A percentile compares a stretch with the other conserved stretches of the same genome.
Conservation (phyloP, 192 early-diverging fungal genomes). For the Coemansia reversa region DNA sequence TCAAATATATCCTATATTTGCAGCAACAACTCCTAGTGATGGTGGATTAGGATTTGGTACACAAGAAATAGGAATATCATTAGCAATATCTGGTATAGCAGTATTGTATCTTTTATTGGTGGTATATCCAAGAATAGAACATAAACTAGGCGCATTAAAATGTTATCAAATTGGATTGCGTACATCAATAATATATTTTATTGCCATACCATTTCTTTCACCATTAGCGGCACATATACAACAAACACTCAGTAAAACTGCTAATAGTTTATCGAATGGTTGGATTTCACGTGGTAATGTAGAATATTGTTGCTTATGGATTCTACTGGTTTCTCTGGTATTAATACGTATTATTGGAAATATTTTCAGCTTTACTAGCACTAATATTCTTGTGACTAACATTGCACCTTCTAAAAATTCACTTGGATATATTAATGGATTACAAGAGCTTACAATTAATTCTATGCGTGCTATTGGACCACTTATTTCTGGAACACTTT, state of each 20-base stretch:
- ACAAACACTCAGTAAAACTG: neutral
- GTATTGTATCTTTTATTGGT: constrained; percentile 56
- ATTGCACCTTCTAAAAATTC: constrained; percentile 24
- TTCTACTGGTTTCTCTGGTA: no score
- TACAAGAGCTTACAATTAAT: constrained; percentile 33
- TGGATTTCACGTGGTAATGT: no score
- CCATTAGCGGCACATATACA: constrained; percentile 8
- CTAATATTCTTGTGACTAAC: constrained; percentile 30
- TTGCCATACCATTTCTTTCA: constrained; percentile 11
- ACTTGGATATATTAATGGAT: constrained; percentile 39
- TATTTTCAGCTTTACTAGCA: no score
- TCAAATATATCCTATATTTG: constrained; percentile 45
- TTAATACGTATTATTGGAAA: no score
- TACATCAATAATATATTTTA: neutral
- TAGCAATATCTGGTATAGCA: constrained; percentile 40
- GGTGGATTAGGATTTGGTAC: constrained; percentile 58
- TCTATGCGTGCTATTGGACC: constrained; percentile 22
- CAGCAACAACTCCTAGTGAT: constrained; percentile 24
- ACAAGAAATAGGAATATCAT: constrained; percentile 53
- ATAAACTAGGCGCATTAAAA: constrained; percentile 41
- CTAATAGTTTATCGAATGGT: no score
- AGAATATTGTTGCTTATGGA: no score
- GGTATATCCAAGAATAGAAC: constrained; percentile 42
- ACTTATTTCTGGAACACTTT: constrained; percentile 22
- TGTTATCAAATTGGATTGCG: constrained; percentile 39